These are phyloP conservation scores for Neurospora sp. DNA, from an alignment of 495 filamentous ascomycete genomes.

Conservation along the genomic window DNA sequence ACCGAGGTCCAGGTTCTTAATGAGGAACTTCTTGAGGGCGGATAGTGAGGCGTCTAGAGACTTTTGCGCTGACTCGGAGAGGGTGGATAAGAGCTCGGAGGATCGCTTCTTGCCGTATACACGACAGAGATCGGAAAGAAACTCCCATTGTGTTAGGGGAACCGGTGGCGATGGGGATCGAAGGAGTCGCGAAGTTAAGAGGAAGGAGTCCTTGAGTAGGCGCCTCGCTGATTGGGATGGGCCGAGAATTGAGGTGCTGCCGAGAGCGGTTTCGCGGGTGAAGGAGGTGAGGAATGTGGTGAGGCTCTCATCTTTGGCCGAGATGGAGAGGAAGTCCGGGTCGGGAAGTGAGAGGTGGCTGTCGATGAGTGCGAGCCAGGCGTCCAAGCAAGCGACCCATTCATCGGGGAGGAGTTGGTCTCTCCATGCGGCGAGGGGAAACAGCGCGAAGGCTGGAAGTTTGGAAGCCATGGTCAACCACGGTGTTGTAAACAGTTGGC, in stretches of 20 bases:
- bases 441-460: constrained; percentile 63
- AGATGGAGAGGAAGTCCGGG: constrained; percentile 38
- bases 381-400: constrained; percentile 69
- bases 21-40: constrained; percentile 33
- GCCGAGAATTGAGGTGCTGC: constrained; percentile 29
- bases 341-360: constrained; percentile 50
- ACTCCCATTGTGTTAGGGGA: constrained; percentile 42
- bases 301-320: constrained; percentile 46
- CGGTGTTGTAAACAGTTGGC: not conserved
- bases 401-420: constrained; percentile 55
- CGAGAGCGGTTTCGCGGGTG: constrained; percentile 38
- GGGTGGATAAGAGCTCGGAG: constrained; percentile 14
- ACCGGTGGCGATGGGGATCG: constrained; percentile 32
- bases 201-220: constrained; percentile 53
- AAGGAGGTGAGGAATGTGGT: constrained; percentile 53
- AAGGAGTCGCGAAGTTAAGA: constrained; percentile 43
- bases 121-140: constrained; percentile 46
- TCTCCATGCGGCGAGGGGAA: constrained; percentile 60
- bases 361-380: constrained; percentile 59
- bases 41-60: constrained; percentile 24
- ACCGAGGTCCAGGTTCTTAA: constrained; percentile 41
- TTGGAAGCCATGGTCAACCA: constrained; percentile 6
- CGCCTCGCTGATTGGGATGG: constrained; percentile 35
- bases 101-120: constrained; percentile 44
- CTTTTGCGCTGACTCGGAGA: constrained; percentile 25